Evolutionary conservation across 2,329 filamentous ascomycete genomes (phyloP).

Genomic region (Aspergillus novofumigatus): DNA sequence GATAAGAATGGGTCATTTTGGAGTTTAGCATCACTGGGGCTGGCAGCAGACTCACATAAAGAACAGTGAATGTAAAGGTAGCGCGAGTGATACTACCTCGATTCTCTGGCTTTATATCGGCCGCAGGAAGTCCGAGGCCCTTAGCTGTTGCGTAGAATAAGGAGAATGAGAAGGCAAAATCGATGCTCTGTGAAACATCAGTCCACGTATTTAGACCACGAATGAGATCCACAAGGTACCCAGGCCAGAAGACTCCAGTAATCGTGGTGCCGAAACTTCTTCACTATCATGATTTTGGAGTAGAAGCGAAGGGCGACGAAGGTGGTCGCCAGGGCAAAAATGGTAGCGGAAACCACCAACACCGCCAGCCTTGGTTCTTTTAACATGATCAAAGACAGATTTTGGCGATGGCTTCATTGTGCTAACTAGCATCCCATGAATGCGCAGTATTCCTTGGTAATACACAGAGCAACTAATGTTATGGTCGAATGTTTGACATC

Average conservation of each 20-base stretch:
- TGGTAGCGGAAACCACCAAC: slow-evolving; percentile 39
- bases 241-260: slow-evolving; percentile 77
- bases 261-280: slow-evolving; percentile 70
- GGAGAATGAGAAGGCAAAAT: slow-evolving; percentile 46
- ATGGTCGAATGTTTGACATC: too few relatives aligned
- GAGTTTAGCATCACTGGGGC: not conserved
- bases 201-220: not conserved
- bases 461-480: too few relatives aligned
- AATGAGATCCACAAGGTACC: slow-evolving; percentile 39
- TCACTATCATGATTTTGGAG: slow-evolving; percentile 69
- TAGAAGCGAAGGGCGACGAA: slow-evolving; percentile 73
- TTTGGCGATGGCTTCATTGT: too few relatives aligned
- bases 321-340: slow-evolving; percentile 62
- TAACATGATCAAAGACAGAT: too few relatives aligned
- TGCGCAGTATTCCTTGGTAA: too few relatives aligned
- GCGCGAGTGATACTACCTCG: slow-evolving; percentile 40
- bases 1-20: not conserved
- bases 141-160: slow-evolving; percentile 42
- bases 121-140: slow-evolving; percentile 42
- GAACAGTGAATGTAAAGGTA: slow-evolving; percentile 59
- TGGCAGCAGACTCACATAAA: slow-evolving; percentile 48
- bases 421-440: too few relatives aligned
- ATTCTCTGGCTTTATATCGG: slow-evolving; percentile 30
- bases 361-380: slow-evolving; percentile 26
- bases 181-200: slow-evolving; percentile 30